Base-by-base conservation (phyloP, 2,329 filamentous ascomycete genomes). In the Rhynchosporium secalis region DNA sequence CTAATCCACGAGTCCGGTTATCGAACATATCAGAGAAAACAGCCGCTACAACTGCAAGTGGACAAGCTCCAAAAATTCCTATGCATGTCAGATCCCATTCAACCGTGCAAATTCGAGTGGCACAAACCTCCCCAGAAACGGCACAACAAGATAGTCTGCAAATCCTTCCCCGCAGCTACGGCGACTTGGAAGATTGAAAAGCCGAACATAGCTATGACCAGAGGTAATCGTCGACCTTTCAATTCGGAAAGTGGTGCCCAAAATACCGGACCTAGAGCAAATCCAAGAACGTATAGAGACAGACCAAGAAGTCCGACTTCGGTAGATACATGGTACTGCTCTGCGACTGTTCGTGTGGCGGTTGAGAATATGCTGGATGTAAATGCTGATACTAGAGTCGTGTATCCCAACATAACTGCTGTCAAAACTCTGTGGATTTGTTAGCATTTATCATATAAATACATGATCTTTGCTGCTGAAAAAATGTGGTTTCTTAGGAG, bases 221-320 rank as follows among this genome's bases (percentile, higher is more conserved):
- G 72, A 8, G 86, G 86, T 28, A 89, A 73, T 40, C 84, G 80
- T 33, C 90, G 83, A 43, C 90, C 90, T 68, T 81, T 84, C 43
- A 89, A 78, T 76, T 94, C 90, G 1, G 86, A 90, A 4, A 92
- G 76, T 0, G 90, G 90, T 2, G 89, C 89, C 79, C 87, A 90
- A 28, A 92, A 78, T 0, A 85, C 83, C 1, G 90, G 89, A 0
- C 89, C 89, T 60, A 88, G 84, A 1, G 87, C 90, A 52, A 91
- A 88, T 45, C 86, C 86, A 8, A 90, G 75, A n/a, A 90, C 86
- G 76, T 86, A 91, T 56, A 90, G 79, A 0, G 86, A 86, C 0
- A 90, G 81, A 26, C 87, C 87, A 10, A 91, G 76, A 3, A 88
- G 72, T 52, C 85, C 83, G 48, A 91, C 85, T 70, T 88, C 84